Evolutionary conservation across 106 monocot genomes (phyloP).

Genomic region (Dendrobium nobile): DNA sequence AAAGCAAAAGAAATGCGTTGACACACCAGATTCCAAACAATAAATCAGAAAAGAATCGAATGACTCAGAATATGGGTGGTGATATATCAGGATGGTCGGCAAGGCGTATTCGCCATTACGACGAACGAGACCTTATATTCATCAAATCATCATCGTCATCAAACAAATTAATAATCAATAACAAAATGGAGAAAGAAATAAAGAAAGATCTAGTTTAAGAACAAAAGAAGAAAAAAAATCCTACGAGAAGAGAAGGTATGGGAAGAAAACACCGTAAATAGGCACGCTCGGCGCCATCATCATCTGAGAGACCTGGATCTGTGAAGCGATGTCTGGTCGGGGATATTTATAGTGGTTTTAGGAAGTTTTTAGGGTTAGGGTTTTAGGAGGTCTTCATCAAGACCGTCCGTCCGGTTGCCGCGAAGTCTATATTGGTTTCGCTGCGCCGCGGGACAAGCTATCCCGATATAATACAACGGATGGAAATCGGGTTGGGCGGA

Average conservation of each 20-base stretch:
- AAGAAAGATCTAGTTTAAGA: background rate
- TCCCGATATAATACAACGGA: no score
- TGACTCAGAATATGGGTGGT: constrained; percentile 84
- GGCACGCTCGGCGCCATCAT: no score
- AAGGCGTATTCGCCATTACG: constrained; percentile 69
- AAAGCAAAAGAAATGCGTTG: background rate
- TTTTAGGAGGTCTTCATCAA: no score
- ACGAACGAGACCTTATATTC: constrained; percentile 69
- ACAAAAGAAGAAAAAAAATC: background rate
- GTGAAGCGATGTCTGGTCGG: no score
- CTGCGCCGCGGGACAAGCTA: no score
- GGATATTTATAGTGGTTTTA: no score
- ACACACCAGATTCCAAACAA: background rate
- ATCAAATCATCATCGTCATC: constrained; percentile 33
- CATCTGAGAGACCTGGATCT: no score
- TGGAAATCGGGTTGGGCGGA: no score
- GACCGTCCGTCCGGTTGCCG: no score
- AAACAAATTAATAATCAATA: background rate
- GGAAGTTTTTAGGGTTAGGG: no score
- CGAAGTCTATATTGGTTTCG: no score
- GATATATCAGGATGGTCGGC: constrained; percentile 83
- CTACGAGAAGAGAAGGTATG: background rate
- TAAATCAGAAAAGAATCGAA: background rate
- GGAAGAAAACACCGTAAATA: no score
- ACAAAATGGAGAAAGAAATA: background rate